A percentile compares a stretch with the other conserved stretches of the same genome.
phyloP scores from a whole-genome alignment of 805 yeast genomes.

The Ogataea haglerorum region DNA sequence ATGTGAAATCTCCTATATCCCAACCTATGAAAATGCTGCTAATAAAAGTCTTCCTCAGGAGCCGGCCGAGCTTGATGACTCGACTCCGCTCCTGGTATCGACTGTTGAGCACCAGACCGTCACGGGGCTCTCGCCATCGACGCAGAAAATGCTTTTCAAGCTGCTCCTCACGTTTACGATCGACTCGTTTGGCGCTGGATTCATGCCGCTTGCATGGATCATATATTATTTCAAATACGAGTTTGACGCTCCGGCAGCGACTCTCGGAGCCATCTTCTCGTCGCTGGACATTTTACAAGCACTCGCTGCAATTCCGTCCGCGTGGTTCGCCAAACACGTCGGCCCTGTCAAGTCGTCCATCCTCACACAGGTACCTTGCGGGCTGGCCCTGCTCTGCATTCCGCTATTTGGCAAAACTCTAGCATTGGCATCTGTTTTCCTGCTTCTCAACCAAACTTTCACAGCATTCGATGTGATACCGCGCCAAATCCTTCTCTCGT shows the following conservation, averaged over 20 bases:
- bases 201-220: slow-evolving; percentile 86
- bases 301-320: slow-evolving; percentile 73
- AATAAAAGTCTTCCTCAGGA: slow-evolving; percentile 1
- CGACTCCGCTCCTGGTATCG: slow-evolving; percentile 18
- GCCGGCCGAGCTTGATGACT: slow-evolving; percentile 6
- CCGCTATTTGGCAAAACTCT: slow-evolving; percentile 42
- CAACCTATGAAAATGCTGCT: slow-evolving; percentile 18
- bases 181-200: slow-evolving; percentile 86
- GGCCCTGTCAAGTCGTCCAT: slow-evolving; percentile 83
- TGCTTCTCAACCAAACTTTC: slow-evolving; percentile 57
- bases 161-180: slow-evolving; percentile 66
- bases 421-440: slow-evolving; percentile 45
- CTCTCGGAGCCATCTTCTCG: slow-evolving; percentile 68
- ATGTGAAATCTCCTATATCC: slow-evolving; percentile 44
- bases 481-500: slow-evolving; percentile 73
- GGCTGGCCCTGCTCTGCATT: slow-evolving; percentile 52
- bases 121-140: slow-evolving; percentile 40
- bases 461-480: slow-evolving; percentile 91
- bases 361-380: slow-evolving; percentile 75
- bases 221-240: slow-evolving; percentile 70
- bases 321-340: slow-evolving; percentile 55
- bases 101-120: slow-evolving; percentile 25
- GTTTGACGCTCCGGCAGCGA: slow-evolving; percentile 52
- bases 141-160: slow-evolving; percentile 43
- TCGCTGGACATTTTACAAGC: slow-evolving; percentile 60